Evolutionary conservation across 306 rosid species (phyloP).

Genomic region (Astragalus membranaceus): DNA sequence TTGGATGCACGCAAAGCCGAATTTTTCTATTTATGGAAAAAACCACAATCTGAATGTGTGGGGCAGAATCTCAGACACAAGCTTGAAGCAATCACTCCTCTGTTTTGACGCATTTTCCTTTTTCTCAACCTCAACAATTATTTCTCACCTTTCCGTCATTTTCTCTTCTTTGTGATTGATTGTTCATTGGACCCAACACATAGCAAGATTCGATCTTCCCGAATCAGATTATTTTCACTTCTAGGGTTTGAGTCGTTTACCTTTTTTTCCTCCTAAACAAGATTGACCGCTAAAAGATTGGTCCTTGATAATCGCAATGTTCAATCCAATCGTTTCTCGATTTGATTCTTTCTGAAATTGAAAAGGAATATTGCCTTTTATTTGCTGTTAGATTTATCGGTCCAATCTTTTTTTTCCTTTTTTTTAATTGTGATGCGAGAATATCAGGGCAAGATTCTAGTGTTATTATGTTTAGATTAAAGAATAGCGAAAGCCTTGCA

Average conservation of each 20-base stretch:
- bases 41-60: background rate
- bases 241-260: conserved; percentile 31
- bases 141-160: conserved; percentile 24
- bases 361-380: conserved; percentile 3
- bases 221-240: background rate
- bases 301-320: conserved; percentile 16
- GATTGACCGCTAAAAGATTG: conserved; percentile 5
- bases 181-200: conserved; percentile 1
- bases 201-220: background rate
- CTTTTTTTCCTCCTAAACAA: background rate
- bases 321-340: background rate
- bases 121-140: conserved; percentile 7
- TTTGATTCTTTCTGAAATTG: conserved; percentile 13
- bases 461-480: conserved; percentile 43
- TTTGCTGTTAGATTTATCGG: background rate
- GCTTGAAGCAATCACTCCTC: background rate
- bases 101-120: conserved; percentile 16
- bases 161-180: background rate
- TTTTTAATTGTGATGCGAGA: conserved; percentile 27
- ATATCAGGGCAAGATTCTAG: conserved; percentile 15
- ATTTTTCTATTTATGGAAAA: background rate
- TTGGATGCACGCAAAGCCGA: background rate
- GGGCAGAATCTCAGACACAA: background rate
- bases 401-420: background rate
- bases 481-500: conserved; percentile 19